Evolutionary conservation across 2,329 filamentous ascomycete genomes (phyloP).

Genomic region (Nigrograna mackinnonii): DNA sequence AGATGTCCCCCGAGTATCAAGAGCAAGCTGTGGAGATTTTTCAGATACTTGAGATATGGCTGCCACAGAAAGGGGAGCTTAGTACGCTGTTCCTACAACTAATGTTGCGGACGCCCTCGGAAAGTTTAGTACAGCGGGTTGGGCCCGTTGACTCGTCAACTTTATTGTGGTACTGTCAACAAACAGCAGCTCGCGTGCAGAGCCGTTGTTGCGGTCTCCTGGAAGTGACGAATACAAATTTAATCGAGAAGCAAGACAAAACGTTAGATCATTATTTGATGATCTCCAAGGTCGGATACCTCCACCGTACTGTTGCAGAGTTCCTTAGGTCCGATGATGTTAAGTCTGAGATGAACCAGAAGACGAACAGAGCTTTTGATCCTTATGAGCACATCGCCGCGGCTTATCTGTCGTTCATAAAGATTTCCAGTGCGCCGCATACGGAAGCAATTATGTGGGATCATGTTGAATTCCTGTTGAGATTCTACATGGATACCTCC

Average conservation of each 20-base stretch:
- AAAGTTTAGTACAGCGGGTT: constrained; percentile 1
- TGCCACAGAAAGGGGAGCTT: not conserved
- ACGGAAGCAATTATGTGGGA: not conserved
- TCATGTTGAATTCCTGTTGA: not conserved
- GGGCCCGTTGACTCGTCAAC: not conserved
- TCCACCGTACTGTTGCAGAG: constrained; percentile 15
- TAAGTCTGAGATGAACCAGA: constrained; percentile 3
- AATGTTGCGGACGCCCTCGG: not conserved
- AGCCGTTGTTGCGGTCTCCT: constrained; percentile 15
- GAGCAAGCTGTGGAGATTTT: constrained; percentile 12
- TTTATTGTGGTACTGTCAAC: not conserved
- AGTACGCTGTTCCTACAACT: not conserved
- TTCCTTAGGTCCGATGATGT: constrained; percentile 7
- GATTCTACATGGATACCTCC: not conserved
- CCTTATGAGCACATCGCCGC: constrained; percentile 1
- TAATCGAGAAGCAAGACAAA: not conserved
- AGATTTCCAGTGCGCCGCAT: not conserved
- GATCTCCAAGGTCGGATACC: constrained; percentile 2
- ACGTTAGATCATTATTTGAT: too few species aligned
- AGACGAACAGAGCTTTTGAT: constrained; percentile 4
- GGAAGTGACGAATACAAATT: not conserved
- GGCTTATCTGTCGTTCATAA: constrained; percentile 5
- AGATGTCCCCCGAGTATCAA: constrained; percentile 8
- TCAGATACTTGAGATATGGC: constrained; percentile 10
- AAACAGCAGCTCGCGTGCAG: constrained; percentile 4